Conservation (phyloP, 139 green algal species). For the Yamagishiella unicocca region DNA sequence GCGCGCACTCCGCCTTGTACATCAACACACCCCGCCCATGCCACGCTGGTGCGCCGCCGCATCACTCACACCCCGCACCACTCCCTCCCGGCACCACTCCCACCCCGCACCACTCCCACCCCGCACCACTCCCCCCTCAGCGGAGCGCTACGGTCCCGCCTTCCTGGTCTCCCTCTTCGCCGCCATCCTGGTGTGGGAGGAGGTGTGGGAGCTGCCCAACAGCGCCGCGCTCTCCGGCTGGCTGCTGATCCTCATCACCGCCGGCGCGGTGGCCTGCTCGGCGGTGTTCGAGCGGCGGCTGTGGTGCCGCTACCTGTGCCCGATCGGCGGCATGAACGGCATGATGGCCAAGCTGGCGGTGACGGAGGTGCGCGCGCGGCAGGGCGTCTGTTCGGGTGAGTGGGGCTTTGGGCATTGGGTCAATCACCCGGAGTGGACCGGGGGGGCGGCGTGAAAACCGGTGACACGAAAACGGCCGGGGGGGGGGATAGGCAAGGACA, state of each 20-base stretch:
- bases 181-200: slow-evolving; percentile 84
- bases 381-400: slow-evolving; percentile 83
- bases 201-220: slow-evolving; percentile 86
- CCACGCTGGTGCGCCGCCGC: too few species aligned
- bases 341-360: slow-evolving; percentile 88
- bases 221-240: slow-evolving; percentile 77
- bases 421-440: too few species aligned
- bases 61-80: too few species aligned
- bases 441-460: too few species aligned
- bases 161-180: slow-evolving; percentile 85
- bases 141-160: slow-evolving; percentile 71
- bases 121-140: slow-evolving; percentile 28
- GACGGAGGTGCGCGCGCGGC: slow-evolving; percentile 83
- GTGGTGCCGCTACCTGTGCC: slow-evolving; percentile 86
- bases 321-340: slow-evolving; percentile 91
- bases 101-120: not conserved
- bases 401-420: too few species aligned
- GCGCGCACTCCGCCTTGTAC: too few species aligned
- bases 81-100: too few species aligned
- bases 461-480: too few species aligned
- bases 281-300: slow-evolving; percentile 80
- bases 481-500: too few species aligned
- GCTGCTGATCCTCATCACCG: slow-evolving; percentile 90
- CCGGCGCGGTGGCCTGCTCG: slow-evolving; percentile 77
- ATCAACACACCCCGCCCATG: too few species aligned